Evolutionary conservation across 129 eudicot genomes (phyloP).

Genomic region (Chrysanthemum lavandulifolium): DNA sequence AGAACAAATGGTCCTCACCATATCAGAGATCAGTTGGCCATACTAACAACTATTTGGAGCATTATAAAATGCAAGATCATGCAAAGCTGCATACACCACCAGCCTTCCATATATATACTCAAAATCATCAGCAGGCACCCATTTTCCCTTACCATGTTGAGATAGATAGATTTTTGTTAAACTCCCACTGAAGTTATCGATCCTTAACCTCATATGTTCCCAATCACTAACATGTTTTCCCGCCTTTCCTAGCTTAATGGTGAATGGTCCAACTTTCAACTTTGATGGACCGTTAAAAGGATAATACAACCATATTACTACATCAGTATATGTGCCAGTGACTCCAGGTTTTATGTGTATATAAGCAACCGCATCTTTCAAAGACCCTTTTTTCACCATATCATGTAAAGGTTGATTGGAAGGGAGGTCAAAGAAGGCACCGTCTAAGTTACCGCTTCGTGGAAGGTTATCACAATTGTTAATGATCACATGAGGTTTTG

Average conservation of each 20-base stretch:
- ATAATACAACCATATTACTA: slow-evolving; percentile 48
- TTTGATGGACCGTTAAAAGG: slow-evolving; percentile 44
- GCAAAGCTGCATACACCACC: slow-evolving; percentile 37
- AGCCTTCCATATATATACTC: slow-evolving; percentile 25
- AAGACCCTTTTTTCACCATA: slow-evolving; percentile 26
- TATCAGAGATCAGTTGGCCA: no score
- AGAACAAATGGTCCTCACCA: no score
- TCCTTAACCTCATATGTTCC: slow-evolving; percentile 46
- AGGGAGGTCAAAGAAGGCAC: slow-evolving; percentile 44
- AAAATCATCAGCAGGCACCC: slow-evolving; percentile 31
- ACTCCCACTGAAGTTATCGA: slow-evolving; percentile 37
- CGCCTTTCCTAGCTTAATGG: slow-evolving; percentile 22
- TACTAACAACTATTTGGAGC: neutral
- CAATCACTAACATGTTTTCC: slow-evolving; percentile 57
- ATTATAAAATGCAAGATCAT: slow-evolving; percentile 35
- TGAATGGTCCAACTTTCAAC: slow-evolving; percentile 34
- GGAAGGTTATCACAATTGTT: slow-evolving; percentile 37
- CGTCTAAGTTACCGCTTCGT: slow-evolving; percentile 22
- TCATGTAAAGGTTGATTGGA: slow-evolving; percentile 1
- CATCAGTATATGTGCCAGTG: slow-evolving; percentile 32
- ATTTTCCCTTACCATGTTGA: slow-evolving; percentile 34
- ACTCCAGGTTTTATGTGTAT: slow-evolving; percentile 33
- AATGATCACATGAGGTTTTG: slow-evolving; percentile 3
- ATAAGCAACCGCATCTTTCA: slow-evolving; percentile 22
- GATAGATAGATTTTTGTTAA: slow-evolving; percentile 32